Percentiles rank a stretch among this genome's conserved stretches.
These are phyloP conservation scores for Pseudopithomyces chartarum DNA, from an alignment of 2,329 filamentous ascomycete species.

Conservation along the genomic window DNA sequence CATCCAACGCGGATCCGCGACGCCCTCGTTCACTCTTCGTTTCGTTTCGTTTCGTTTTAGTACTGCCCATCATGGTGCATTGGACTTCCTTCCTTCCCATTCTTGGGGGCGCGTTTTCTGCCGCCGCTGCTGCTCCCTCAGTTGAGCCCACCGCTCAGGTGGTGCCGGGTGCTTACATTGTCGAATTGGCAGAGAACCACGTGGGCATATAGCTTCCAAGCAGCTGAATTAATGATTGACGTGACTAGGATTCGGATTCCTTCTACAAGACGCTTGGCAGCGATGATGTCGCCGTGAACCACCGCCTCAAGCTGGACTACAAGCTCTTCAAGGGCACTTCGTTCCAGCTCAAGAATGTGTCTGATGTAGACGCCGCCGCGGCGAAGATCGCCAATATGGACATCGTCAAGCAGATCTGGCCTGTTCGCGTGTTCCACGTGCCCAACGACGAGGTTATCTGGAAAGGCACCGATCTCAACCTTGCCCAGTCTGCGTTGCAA, in stretches of 20 bases:
- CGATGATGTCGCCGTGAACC: conserved; percentile 8
- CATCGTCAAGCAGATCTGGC: conserved; percentile 11
- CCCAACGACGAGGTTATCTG: conserved; percentile 8
- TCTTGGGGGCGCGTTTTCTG: conserved; percentile 4
- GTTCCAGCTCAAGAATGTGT: conserved; percentile 12
- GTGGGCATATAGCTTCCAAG: neutral
- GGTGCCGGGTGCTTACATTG: conserved; percentile 11
- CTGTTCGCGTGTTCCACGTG: conserved; percentile 8
- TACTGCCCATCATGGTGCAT: conserved; percentile 4
- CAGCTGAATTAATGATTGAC: neutral
- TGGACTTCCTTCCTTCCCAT: conserved; percentile 6
- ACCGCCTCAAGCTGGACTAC: conserved; percentile 11
- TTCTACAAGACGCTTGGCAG: conserved; percentile 11
- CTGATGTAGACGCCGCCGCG: conserved; percentile 7
- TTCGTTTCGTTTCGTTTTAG: neutral
- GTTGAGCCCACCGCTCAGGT: neutral
- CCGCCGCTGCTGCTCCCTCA: neutral
- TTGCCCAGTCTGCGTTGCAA: neutral
- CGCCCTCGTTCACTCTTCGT: conserved; percentile 5
- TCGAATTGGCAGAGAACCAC: conserved; percentile 9
- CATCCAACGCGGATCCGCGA: conserved; percentile 4
- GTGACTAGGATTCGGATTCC: conserved; percentile 1
- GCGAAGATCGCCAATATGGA: conserved; percentile 11
- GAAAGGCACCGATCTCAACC: neutral
- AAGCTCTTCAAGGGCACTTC: conserved; percentile 12